phyloP scores from a whole-genome alignment of 805 yeast species.

The Lipomyces mesembrius region DNA sequence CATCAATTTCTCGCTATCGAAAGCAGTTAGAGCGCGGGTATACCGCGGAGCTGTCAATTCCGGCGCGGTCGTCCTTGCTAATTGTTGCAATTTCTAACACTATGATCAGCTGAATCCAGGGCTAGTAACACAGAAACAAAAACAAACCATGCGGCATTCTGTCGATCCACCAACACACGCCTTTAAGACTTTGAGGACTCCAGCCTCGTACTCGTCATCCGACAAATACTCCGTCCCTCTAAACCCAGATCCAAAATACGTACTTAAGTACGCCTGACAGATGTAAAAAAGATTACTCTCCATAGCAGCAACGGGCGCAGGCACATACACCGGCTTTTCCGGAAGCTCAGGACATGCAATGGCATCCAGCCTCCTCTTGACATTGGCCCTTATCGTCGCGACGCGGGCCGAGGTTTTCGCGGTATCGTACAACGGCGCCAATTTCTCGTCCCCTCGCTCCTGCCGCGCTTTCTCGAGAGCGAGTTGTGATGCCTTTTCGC shows the following conservation, averaged over 20 bases:
- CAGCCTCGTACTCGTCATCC: constrained; percentile 4
- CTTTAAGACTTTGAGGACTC: background rate
- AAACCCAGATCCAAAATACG: constrained; percentile 6
- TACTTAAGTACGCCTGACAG: background rate
- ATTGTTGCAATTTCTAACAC: background rate
- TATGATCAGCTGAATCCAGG: background rate
- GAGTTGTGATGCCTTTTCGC: background rate
- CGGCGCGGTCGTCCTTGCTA: background rate
- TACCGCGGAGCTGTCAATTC: background rate
- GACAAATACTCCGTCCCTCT: constrained; percentile 3
- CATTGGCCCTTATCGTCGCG: constrained; percentile 6
- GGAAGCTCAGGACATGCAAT: constrained; percentile 11
- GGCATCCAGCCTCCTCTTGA: constrained; percentile 7
- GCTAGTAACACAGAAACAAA: background rate
- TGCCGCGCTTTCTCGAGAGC: constrained; percentile 10
- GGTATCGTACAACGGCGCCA: constrained; percentile 10
- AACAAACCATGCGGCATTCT: constrained; percentile 1
- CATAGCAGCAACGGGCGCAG: background rate
- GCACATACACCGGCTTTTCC: background rate
- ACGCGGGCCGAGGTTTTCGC: constrained; percentile 3
- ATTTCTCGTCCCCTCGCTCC: constrained; percentile 6
- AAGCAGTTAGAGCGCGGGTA: constrained; percentile 2
- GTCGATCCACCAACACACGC: background rate
- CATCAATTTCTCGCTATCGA: constrained; percentile 5
- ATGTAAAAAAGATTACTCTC: constrained; percentile 9